Evolutionary conservation across 768 basidiomycete genomes (phyloP).

Genomic region (Pleurotus giganteus): DNA sequence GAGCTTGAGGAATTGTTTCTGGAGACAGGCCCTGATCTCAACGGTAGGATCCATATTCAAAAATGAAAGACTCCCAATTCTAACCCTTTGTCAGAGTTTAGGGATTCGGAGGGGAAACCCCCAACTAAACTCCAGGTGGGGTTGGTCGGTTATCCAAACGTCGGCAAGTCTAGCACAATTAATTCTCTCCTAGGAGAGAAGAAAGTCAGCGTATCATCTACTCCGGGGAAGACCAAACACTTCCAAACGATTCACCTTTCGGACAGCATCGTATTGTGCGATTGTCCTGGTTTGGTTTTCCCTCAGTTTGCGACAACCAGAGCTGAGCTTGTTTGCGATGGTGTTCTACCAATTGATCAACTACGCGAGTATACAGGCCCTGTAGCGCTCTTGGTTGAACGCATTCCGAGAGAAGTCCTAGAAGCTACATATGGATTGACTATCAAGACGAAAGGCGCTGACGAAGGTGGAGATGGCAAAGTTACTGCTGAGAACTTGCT

Average conservation of each 20-base stretch:
- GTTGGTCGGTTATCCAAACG: conserved; percentile 97
- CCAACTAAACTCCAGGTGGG: conserved; percentile 76
- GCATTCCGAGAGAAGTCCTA: conserved; percentile 80
- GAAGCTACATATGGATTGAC: conserved; percentile 87
- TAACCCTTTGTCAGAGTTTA: conserved; percentile 48
- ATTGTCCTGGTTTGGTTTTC: conserved; percentile 97
- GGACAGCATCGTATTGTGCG: conserved; percentile 81
- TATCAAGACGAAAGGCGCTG: conserved; percentile 59
- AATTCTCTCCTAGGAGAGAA: conserved; percentile 95
- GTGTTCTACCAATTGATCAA: conserved; percentile 96
- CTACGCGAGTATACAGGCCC: conserved; percentile 92
- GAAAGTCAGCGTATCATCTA: conserved; percentile 97
- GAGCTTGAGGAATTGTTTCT: conserved; percentile 87
- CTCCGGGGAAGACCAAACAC: conserved; percentile 98
- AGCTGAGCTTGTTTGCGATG: conserved; percentile 94
- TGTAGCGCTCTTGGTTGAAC: conserved; percentile 66
- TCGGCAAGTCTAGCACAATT: conserved; percentile 97
- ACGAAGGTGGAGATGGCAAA: conserved; percentile 84
- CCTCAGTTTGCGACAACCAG: conserved; percentile 98
- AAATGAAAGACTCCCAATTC: conserved; percentile 4
- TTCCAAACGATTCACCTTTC: conserved; percentile 98
- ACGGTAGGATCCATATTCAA: conserved; percentile 39
- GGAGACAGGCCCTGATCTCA: conserved; percentile 65
- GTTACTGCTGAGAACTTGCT: conserved; percentile 79
- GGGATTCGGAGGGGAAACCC: conserved; percentile 50